Base-by-base conservation (phyloP, 164 flowering plant genomes). In the Kingdonia uniflora region DNA sequence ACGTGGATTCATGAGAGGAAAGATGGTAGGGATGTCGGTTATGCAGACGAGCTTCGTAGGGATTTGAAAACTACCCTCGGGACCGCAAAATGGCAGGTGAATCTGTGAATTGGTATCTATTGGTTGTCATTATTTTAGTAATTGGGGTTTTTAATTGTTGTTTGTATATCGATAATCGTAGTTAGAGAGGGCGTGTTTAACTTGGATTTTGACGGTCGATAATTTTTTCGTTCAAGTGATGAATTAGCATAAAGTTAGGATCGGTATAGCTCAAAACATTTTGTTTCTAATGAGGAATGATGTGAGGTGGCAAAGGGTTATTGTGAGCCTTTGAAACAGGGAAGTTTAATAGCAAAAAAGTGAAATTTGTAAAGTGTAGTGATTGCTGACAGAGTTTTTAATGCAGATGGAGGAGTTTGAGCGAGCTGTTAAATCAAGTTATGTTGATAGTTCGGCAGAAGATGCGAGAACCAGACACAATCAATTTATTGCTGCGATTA, bases 61-160 rank as follows among this genome's bases (percentile, higher is more conserved):
- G 97, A 90, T 49, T 55, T 84, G 0, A 80, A 44, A 12, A 78
- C 95, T 15, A 71, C 90, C 19, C 78, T 82, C 22, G 96, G 96
- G 53, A 91, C 98, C 46, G 71, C 98, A 47, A 87, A 87, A 81
- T 91, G 98, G 98, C 98, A 91, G 95, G 98, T 87, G 42, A 51
- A 11, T 47, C n/a, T 14, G 10, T 58, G 35, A 41, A n/a, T 19
- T 42, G 51, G 22, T 25, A 35, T 15, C 59, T 14, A 1, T 40
- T 0, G 40, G 25, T 22, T 0, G 25, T n/a, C 8, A 12, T 37
- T 13, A 2, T 12, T 42, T 51, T 21, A 41, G 56, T 25, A 51
- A 23, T 46, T 56, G 20, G 44, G 52, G 52, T 17, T 21, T 46
- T 37, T 44, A n/a, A n/a, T n/a, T n/a, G n/a, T n/a, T n/a, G n/a